A percentile compares a stretch with the other conserved stretches of the same genome.
Conservation (phyloP, 2,329 filamentous ascomycete species). For the Apiospora arundinis region DNA sequence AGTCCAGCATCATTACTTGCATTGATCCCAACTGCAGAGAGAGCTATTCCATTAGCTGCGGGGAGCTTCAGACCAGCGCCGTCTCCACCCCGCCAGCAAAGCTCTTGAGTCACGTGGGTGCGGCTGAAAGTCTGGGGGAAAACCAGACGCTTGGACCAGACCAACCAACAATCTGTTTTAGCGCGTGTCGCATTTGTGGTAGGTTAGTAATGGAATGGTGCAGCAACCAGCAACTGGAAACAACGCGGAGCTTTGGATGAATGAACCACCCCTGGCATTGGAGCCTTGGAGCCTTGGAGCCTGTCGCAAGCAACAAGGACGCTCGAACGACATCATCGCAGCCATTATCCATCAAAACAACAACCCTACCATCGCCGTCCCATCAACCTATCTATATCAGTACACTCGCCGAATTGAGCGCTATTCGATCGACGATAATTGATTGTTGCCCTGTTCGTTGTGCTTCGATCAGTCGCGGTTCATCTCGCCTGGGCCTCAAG, state of each 20-base stretch:
- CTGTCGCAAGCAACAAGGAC: constrained; percentile 3
- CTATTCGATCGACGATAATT: background rate
- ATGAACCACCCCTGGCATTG: constrained; percentile 2
- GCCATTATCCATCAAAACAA: constrained; percentile 20
- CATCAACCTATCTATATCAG: background rate
- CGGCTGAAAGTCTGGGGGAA: constrained; percentile 12
- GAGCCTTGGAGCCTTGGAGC: background rate
- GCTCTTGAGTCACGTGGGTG: background rate
- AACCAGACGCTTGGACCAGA: background rate
- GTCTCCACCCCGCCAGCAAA: background rate
- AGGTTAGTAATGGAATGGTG: background rate
- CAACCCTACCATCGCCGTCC: background rate
- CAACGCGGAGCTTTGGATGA: too few relatives aligned
- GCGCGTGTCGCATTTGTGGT: background rate
- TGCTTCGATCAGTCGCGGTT: background rate
- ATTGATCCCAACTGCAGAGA: background rate
- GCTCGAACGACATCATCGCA: constrained; percentile 19
- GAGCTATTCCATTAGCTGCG: background rate
- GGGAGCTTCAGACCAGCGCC: background rate
- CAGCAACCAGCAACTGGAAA: background rate
- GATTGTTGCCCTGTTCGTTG: background rate
- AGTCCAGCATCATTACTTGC: background rate
- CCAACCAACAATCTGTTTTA: background rate
- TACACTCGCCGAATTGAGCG: background rate
- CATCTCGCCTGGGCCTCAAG: background rate